These are phyloP conservation scores for Peronospora tabacina DNA, from an alignment of 352 stramenopile genomes.

Conservation along the genomic window DNA sequence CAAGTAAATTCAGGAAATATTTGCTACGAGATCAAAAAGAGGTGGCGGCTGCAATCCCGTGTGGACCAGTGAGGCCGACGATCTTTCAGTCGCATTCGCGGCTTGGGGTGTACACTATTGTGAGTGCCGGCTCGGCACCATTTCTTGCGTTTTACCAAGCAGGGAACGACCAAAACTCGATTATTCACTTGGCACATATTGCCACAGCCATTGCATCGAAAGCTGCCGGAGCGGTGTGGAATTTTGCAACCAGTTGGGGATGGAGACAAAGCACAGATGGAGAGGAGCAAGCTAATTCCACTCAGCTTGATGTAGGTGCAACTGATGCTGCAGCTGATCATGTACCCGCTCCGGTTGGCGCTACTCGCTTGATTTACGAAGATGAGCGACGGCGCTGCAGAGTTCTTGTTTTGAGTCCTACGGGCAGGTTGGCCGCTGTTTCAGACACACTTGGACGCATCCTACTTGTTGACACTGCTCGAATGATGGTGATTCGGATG, in stretches of 20 bases:
- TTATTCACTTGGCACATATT: conserved; percentile 82
- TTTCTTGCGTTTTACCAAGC: conserved; percentile 81
- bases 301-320: conserved; percentile 21
- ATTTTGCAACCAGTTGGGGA: conserved; percentile 77
- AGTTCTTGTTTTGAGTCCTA: conserved; percentile 61
- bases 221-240: conserved; percentile 72
- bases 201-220: conserved; percentile 68
- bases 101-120: conserved; percentile 60
- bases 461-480: conserved; percentile 65
- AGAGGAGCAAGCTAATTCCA: conserved; percentile 19
- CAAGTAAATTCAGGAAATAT: conserved; percentile 79
- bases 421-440: conserved; percentile 56
- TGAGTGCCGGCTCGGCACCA: conserved; percentile 55
- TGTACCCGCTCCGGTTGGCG: conserved; percentile 54
- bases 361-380: conserved; percentile 45
- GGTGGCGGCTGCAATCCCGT: conserved; percentile 53
- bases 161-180: conserved; percentile 79
- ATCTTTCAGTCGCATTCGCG: conserved; percentile 81
- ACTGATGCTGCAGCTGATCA: conserved; percentile 60
- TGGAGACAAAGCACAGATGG: conserved; percentile 29
- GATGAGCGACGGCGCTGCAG: conserved; percentile 52
- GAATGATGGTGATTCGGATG: conserved; percentile 79
- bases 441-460: conserved; percentile 71
- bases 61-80: conserved; percentile 50
- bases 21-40: conserved; percentile 58